These are phyloP conservation scores for Plasmodium ovale DNA, from an alignment of 169 alveolate species.

Conservation along the genomic window DNA sequence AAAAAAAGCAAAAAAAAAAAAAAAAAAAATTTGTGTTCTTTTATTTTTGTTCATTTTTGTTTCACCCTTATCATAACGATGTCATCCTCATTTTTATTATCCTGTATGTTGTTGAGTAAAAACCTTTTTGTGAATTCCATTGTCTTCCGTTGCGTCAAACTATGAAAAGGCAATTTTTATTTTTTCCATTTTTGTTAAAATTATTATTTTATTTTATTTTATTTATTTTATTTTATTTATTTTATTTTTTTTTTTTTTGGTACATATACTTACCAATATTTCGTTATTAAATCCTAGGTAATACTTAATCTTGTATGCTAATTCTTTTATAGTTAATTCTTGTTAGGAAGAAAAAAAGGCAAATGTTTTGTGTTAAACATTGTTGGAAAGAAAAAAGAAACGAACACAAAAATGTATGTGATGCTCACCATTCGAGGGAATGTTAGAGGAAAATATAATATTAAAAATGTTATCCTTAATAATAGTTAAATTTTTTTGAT, in stretches of 20 bases:
- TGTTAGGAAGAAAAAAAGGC: background rate
- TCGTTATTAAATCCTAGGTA: constrained; percentile 50
- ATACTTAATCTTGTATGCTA: constrained; percentile 60
- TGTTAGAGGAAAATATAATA: constrained; percentile 61
- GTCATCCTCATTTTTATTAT: background rate
- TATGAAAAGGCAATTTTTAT: background rate
- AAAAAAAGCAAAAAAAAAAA: constrained; percentile 17
- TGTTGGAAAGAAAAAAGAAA: background rate
- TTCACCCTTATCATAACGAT: background rate
- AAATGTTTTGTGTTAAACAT: background rate
- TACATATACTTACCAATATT: constrained; percentile 36
- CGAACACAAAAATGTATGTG: background rate
- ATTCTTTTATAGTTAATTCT: constrained; percentile 64
- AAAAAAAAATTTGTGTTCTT: background rate
- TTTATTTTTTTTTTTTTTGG: background rate
- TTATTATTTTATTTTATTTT: too few relatives aligned
- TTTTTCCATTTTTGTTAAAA: too few relatives aligned
- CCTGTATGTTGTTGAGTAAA: constrained; percentile 5
- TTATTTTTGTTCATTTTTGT: background rate
- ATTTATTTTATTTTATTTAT: background rate
- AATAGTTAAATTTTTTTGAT: constrained; percentile 51
- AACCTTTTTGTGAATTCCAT: constrained; percentile 76
- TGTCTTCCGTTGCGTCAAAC: constrained; percentile 63
- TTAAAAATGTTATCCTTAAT: constrained; percentile 67
- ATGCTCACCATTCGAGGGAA: constrained; percentile 64